Conservation (phyloP, 1,284 basidiomycete species). For the Ustilago cynodontis region DNA sequence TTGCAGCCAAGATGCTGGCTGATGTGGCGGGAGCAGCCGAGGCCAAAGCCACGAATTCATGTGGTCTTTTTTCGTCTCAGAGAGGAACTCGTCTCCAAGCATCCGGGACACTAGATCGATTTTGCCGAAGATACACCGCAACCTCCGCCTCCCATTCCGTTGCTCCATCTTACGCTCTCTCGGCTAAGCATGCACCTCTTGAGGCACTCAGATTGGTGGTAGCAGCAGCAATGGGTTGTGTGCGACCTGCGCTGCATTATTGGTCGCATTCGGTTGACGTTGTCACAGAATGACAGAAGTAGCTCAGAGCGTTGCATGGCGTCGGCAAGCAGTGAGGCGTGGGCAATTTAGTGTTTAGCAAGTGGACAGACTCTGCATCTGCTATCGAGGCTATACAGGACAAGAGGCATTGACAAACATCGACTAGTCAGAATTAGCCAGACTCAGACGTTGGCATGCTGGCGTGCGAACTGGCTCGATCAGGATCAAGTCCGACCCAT, state of each 20-base stretch:
- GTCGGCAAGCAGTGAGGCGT: background rate
- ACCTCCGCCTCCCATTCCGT: background rate
- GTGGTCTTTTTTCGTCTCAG: background rate
- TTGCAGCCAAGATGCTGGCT: background rate
- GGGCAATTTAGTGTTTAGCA: background rate
- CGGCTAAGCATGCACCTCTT: slow-evolving; percentile 1
- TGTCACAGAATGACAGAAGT: too few species aligned
- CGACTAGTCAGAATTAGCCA: background rate
- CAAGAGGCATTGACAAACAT: background rate
- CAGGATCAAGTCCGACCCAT: too few species aligned
- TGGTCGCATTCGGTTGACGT: background rate
- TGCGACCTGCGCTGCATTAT: background rate
- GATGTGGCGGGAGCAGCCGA: background rate
- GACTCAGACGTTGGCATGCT: background rate
- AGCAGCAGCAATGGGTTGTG: background rate
- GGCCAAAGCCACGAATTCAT: slow-evolving; percentile 6
- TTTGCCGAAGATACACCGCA: slow-evolving; percentile 1
- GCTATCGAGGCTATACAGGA: background rate
- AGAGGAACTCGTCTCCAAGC: background rate
- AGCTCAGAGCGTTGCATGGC: background rate
- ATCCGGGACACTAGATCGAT: slow-evolving; percentile 1
- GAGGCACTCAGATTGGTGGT: background rate
- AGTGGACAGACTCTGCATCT: background rate
- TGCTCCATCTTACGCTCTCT: background rate
- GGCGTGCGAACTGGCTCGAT: background rate